Base-by-base conservation (phyloP, 2,329 filamentous ascomycete genomes). In the Sporothrix euskadiensis region DNA sequence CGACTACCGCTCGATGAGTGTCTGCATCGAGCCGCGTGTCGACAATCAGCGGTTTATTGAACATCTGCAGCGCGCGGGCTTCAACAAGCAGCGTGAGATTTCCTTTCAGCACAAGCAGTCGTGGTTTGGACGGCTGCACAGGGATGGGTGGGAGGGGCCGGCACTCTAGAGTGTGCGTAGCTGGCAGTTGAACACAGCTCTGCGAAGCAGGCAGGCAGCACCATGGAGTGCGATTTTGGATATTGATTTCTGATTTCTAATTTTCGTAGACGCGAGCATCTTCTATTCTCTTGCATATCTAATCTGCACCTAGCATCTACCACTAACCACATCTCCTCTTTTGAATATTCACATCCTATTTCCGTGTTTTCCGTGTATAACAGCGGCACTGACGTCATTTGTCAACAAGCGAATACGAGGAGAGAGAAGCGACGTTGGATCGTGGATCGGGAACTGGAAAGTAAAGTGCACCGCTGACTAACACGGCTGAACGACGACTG, bases 61-160 rank as follows among this genome's bases (percentile, higher is more conserved):
- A 7, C 93, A 95, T 75, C 87, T 97, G 19, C 87, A 92, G 75
- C 83, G 88, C 7, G 86, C 87, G 0, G 94, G 95, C 0, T 99
- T 98, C 80, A 89, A 91, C 76, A 96, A 94, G 79, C 93, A 97
- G 82, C 90, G 90, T 74, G 94, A 98, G 79, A 87, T 98, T 69
- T 88, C 90, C 0, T 94, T 99, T 76, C 91, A 94, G 0, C 94
- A 98, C 81, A 99, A 99, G 82, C 94, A 97, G 80, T 90, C 93
- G 7, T 97, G 94, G 82, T 87, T 95, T 75, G 92, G 97, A 82
- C 92, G 91, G 78, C 87, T 97, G 76, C 87, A 89, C 73, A 87
- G 95, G 74, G 94, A 97, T 76, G 88, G 87, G 26, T 98, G 94
- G 92, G 88, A 92, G 63, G 90, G 89, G 0, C 93, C 93, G 16